These are phyloP conservation scores for Chlamydomonas incerta DNA, from an alignment of 139 green algal genomes.

Conservation along the genomic window DNA sequence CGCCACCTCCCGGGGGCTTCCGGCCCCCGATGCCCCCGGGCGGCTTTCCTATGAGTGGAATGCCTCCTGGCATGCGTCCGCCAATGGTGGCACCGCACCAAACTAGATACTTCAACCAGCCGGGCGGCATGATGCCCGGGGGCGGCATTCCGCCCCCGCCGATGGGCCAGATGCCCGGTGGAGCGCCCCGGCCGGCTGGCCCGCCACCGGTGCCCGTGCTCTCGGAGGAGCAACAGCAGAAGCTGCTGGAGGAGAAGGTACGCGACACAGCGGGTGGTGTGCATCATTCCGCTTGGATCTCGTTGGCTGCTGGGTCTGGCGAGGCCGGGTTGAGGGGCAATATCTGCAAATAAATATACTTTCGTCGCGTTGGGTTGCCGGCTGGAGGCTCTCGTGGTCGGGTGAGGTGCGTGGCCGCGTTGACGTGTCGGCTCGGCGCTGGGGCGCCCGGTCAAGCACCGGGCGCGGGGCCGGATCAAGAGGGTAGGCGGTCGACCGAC, in stretches of 20 bases:
- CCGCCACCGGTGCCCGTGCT: constrained; percentile 4
- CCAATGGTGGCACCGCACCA: constrained; percentile 3
- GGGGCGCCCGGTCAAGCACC: too few species aligned
- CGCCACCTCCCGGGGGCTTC: constrained; percentile 26
- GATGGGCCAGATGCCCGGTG: not conserved
- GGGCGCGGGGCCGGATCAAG: too few species aligned
- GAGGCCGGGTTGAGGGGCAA: too few species aligned
- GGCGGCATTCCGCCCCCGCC: not conserved
- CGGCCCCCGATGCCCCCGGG: constrained; percentile 1
- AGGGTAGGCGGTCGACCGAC: too few species aligned
- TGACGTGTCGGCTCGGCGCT: too few species aligned
- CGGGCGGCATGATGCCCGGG: not conserved
- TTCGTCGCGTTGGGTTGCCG: too few species aligned
- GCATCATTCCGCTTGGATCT: too few species aligned
- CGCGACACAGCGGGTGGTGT: not conserved
- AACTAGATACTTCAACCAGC: constrained; percentile 39
- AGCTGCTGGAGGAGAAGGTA: constrained; percentile 61
- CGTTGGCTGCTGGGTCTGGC: too few species aligned
- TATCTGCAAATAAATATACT: too few species aligned
- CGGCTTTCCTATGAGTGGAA: not conserved
- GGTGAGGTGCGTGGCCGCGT: too few species aligned
- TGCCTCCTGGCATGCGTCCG: not conserved
- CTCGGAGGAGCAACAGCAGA: constrained; percentile 41
- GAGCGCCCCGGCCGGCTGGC: not conserved
- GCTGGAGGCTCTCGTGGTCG: too few species aligned